Evolutionary conservation across 495 filamentous ascomycete species (phyloP).

Genomic region (Amorphotheca resinae): DNA sequence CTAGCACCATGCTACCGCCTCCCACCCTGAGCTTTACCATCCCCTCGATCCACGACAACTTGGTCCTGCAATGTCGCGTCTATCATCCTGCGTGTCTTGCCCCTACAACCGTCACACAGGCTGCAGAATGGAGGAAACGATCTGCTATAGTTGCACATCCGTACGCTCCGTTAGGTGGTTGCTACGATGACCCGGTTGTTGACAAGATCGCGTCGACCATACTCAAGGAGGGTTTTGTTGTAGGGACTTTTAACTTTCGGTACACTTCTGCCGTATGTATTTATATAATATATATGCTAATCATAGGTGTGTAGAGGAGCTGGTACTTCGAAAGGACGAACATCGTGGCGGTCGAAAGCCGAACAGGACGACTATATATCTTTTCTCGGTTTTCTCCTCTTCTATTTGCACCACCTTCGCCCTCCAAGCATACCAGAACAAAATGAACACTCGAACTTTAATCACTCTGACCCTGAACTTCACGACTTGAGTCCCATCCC

Average conservation of each 20-base stretch:
- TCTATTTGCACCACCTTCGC: slow-evolving; percentile 49
- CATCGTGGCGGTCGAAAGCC: slow-evolving; percentile 72
- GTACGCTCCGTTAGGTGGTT: slow-evolving; percentile 78
- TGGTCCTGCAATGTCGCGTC: slow-evolving; percentile 63
- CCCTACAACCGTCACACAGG: slow-evolving; percentile 17
- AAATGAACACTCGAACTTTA: slow-evolving; percentile 1
- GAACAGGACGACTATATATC: slow-evolving; percentile 75
- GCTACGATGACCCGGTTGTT: slow-evolving; percentile 72
- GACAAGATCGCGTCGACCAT: slow-evolving; percentile 47
- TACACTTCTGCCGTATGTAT: slow-evolving; percentile 24
- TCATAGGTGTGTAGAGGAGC: slow-evolving; percentile 50
- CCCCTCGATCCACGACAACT: slow-evolving; percentile 71
- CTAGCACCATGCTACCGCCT: slow-evolving; percentile 27
- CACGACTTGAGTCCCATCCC: slow-evolving; percentile 14
- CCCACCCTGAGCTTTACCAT: slow-evolving; percentile 64
- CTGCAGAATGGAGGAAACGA: slow-evolving; percentile 31
- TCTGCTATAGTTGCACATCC: slow-evolving; percentile 83
- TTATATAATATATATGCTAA: neutral
- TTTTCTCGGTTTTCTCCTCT: slow-evolving; percentile 60
- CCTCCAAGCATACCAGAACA: slow-evolving; percentile 5
- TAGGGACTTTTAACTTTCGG: slow-evolving; percentile 92
- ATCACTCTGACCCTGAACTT: slow-evolving; percentile 6
- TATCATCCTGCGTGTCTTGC: slow-evolving; percentile 50
- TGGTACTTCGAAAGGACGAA: slow-evolving; percentile 56
- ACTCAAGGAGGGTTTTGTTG: slow-evolving; percentile 54